Evolutionary conservation across 108 stramenopile genomes (phyloP), one percentile per base, ranked within the genome.

Genomic region (Parietichytrium sp.): DNA sequence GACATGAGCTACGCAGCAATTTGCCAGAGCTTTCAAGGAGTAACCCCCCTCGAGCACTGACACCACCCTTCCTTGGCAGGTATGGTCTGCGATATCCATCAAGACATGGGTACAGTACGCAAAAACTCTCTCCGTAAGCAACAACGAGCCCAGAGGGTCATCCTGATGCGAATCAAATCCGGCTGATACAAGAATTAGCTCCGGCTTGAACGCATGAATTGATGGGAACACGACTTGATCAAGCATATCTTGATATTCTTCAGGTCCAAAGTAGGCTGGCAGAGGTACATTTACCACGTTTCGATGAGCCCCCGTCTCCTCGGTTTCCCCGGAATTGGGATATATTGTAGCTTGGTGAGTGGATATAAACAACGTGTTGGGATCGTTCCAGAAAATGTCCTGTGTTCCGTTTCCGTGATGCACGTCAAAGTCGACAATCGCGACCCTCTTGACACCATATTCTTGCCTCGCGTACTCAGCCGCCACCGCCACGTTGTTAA

Each of bases 401-500:
- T 91, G 89, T 18, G 90, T 91, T 29, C 90, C 90, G 78, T 91
- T 91, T 12, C 90, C 89, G 55, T 90, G 89, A 48, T 89, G 89
- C 33, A 89, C 86, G 78, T 89, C 90, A 55, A 90, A 90, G 51
- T 91, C 90, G 3, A 91, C 87, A 23, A 91, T 87, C 12, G 83
- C 89, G 30, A 91, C 89, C 3, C 54, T 49, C 26, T 87, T 79
- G 4, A 89, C 55, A 31, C 45, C 47, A 18, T 89, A 85, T 15
- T 94, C 88, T 27, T 93, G 55, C 45, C 93, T 87, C 36, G 97
- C 98, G 86, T 99, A 96, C 8, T 95, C 94, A 50, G 98, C 98
- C 27, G 92, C 98, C 84, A 99, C 94, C 25, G 96, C 96, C 61
- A 99, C 95, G 85, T 99, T 98, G 88, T 99, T 99, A 54, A 99